Conservation (phyloP, 164 flowering plant species). For the Piper betle region DNA sequence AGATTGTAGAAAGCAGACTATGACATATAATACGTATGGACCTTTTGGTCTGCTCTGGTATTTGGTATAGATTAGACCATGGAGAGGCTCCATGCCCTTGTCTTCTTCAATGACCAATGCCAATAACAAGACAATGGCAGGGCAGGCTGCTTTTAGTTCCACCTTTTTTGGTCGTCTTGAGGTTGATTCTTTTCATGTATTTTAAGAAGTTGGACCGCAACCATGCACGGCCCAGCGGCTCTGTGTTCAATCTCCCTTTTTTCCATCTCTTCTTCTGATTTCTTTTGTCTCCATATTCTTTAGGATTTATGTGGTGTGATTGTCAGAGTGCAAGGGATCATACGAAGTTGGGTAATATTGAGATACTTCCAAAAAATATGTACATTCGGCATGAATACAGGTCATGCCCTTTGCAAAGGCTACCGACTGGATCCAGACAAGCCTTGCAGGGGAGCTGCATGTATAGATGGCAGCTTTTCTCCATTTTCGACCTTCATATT, state of each 20-base stretch:
- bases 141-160: neutral
- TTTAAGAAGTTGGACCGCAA: neutral
- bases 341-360: neutral
- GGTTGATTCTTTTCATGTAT: neutral
- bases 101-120: neutral
- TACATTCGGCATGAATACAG: conserved; percentile 7
- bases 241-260: neutral
- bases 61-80: neutral
- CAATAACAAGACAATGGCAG: conserved; percentile 1
- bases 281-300: neutral
- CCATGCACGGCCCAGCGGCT: neutral
- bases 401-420: conserved; percentile 5
- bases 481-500: neutral
- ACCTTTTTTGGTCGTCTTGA: neutral
- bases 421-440: conserved; percentile 9
- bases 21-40: neutral
- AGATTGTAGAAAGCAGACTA: neutral
- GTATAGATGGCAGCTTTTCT: neutral
- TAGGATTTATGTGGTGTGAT: neutral
- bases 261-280: neutral
- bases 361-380: conserved; percentile 8
- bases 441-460: neutral
- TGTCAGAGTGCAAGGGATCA: neutral
- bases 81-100: conserved; percentile 1
- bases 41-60: neutral